These are phyloP conservation scores for Cenchrus fungigraminus DNA, from an alignment of 176 grass and related monocot species.

Conservation along the genomic window DNA sequence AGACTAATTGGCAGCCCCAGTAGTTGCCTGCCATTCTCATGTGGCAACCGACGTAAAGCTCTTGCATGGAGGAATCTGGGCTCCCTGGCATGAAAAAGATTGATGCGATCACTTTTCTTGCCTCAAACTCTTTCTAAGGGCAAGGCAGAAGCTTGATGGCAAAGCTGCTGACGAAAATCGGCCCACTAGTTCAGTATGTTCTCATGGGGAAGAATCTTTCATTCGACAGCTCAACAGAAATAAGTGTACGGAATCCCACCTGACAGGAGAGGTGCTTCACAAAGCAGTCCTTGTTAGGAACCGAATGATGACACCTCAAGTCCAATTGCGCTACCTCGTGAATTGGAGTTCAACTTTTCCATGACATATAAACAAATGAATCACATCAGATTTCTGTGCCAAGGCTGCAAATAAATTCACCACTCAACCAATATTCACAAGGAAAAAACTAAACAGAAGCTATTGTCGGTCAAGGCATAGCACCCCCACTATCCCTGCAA, in stretches of 20 bases:
- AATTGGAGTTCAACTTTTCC: constrained; percentile 1
- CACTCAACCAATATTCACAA: constrained; percentile 32
- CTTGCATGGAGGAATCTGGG: constrained; percentile 29
- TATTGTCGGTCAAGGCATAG: background rate
- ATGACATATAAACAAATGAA: constrained; percentile 22
- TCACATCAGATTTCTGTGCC: background rate
- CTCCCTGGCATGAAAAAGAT: constrained; percentile 34
- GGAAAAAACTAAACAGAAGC: background rate
- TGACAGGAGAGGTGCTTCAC: constrained; percentile 8
- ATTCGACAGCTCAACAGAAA: constrained; percentile 42
- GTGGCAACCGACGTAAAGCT: constrained; percentile 34
- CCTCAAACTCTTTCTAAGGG: constrained; percentile 20
- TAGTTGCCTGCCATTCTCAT: constrained; percentile 30
- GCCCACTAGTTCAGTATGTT: background rate
- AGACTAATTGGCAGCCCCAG: background rate
- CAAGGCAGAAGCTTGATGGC: constrained; percentile 7
- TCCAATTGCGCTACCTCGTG: constrained; percentile 9
- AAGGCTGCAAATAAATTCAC: constrained; percentile 34
- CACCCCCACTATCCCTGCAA: no score
- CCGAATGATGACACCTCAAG: constrained; percentile 25
- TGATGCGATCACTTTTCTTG: constrained; percentile 23
- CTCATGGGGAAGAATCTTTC: constrained; percentile 19
- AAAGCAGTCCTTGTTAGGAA: constrained; percentile 35
- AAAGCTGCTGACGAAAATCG: constrained; percentile 32
- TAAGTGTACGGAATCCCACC: constrained; percentile 38